Evolutionary conservation across 192 early-diverging fungal species (phyloP), one percentile per base, ranked within the genome.

Genomic region (Coemansia sp.): DNA sequence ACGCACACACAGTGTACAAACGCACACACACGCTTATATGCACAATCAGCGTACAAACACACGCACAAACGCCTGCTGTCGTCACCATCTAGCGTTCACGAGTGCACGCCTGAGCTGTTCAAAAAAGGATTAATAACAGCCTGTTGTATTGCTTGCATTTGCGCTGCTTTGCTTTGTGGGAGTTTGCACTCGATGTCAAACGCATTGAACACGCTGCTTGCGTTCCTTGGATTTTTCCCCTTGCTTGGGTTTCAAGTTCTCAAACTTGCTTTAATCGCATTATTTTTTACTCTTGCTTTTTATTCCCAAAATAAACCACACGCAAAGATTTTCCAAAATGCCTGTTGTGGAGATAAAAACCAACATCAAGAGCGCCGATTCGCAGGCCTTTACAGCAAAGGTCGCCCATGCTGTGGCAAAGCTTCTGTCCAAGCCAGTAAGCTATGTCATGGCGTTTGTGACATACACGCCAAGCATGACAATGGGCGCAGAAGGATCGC

Each of bases 381-480:
- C 60, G 30, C 56, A 63, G 65, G 71, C 31, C 5, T 61, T 73
- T n/a, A 63, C 71, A 17, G 32, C 30, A 48, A 73, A 67, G 34
- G 65, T 33, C 25, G 52, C 71, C 17, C 33, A 12, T 28, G 18
- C 56, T 2, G 52, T 67, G 29, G 65, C 71, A 1, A 33, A 73
- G 71, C 64, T 73, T n/a, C 65, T 73, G 65, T 66, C 60, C 18
- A 73, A 67, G 65, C 71, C 71, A 5, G 31, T 73, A 56, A 6
- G 56, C 54, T 67, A 67, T 48, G 61, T 73, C 38, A 67, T 67
- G 60, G 30, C 60, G 4, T 48, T 52, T 17, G 59, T 67, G 48
- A 67, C 62, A 5, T 14, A 56, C 34, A 63, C 62, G 40, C 25
- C 51, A 52, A 63, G 65, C 28, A 31, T 73, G 65, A 67, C 61